A percentile compares a stretch with the other conserved stretches of the same genome.
Evolutionary conservation across 73 alveolate species (phyloP).

Genomic region (Urostyla sp.): DNA sequence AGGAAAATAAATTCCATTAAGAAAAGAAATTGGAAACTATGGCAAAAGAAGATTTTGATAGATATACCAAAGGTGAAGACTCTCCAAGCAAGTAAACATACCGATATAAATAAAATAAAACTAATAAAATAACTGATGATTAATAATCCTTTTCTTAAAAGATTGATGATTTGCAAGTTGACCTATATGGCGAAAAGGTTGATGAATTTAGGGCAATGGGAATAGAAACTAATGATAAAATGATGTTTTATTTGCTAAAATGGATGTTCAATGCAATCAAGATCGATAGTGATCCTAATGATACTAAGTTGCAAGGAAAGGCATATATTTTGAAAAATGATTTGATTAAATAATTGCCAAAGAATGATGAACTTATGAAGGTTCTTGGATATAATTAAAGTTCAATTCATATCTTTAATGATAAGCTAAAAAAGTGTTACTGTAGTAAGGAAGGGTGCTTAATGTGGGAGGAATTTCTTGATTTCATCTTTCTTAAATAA

Average conservation of each 20-base stretch:
- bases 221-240: slow-evolving; percentile 55
- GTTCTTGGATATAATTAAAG: slow-evolving; percentile 60
- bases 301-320: slow-evolving; percentile 14
- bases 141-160: too few species aligned
- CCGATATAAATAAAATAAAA: neutral
- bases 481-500: slow-evolving; percentile 59
- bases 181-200: neutral
- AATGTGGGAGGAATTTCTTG: slow-evolving; percentile 68
- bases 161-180: neutral
- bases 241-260: slow-evolving; percentile 60
- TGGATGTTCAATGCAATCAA: slow-evolving; percentile 72
- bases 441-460: slow-evolving; percentile 6
- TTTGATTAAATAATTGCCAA: slow-evolving; percentile 44
- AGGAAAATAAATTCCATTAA: slow-evolving; percentile 23
- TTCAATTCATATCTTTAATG: neutral
- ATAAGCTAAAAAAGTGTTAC: neutral
- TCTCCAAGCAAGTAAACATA: slow-evolving; percentile 53
- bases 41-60: slow-evolving; percentile 59
- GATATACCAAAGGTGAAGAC: slow-evolving; percentile 46
- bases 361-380: slow-evolving; percentile 59
- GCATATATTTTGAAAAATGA: slow-evolving; percentile 39
- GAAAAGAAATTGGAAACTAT: slow-evolving; percentile 33
- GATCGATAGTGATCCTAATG: slow-evolving; percentile 12
- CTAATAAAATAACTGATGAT: neutral
- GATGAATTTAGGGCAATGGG: slow-evolving; percentile 13